A percentile compares a stretch with the other conserved stretches of the same genome.
Conservation (phyloP, 768 basidiomycete genomes). For the Austroboletus eburneus region DNA sequence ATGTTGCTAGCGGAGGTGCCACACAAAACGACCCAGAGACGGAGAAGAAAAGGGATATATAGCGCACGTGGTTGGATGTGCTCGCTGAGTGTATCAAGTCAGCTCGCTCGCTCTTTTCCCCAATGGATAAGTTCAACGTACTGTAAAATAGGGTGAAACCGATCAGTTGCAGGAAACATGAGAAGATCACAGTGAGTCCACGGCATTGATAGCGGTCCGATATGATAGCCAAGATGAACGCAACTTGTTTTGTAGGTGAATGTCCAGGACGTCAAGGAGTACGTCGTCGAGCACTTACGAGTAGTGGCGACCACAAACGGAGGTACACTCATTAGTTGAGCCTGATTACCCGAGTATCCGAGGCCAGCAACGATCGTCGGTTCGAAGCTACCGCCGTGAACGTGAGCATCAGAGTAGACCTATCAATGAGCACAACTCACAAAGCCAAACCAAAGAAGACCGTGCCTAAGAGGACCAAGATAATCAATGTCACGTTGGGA, state of each 20-base stretch:
- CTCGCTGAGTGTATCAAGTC: conserved; percentile 7
- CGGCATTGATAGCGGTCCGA: conserved; percentile 54
- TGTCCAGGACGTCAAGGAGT: background rate
- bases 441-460: conserved; percentile 16
- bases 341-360: conserved; percentile 48
- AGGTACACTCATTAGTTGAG: conserved; percentile 61
- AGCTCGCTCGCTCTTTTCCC: background rate
- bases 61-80: conserved; percentile 40
- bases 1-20: conserved; percentile 52
- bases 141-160: conserved; percentile 56
- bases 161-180: conserved; percentile 39
- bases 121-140: conserved; percentile 20
- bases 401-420: conserved; percentile 32
- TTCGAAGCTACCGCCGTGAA: conserved; percentile 49
- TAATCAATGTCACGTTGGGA: background rate
- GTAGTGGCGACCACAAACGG: conserved; percentile 49
- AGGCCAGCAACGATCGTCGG: conserved; percentile 67
- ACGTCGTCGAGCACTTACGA: conserved; percentile 28
- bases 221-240: conserved; percentile 39
- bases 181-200: conserved; percentile 43
- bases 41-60: conserved; percentile 55
- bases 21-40: conserved; percentile 48
- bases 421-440: conserved; percentile 11
- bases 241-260: conserved; percentile 25
- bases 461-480: conserved; percentile 14